Evolutionary conservation across 2,329 filamentous ascomycete genomes (phyloP), one percentile per base, ranked within the genome.

Genomic region (Eutypella sp.): DNA sequence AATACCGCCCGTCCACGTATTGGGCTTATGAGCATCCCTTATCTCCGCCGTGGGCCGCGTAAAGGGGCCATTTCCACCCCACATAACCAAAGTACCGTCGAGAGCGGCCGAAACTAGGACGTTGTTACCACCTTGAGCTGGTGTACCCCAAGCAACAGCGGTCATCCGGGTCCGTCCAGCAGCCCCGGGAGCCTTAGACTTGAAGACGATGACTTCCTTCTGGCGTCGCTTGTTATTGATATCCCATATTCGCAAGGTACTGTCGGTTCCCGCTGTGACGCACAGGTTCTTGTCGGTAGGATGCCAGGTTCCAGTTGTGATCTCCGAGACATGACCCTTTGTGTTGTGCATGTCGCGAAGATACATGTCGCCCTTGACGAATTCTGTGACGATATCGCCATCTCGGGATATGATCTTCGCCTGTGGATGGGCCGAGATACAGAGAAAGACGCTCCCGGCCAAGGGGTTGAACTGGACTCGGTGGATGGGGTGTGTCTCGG

Each of bases 351-450:
- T 95, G 65, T 99, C 93, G 45, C 92, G 81, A 54, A 99, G 71
- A 60, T 99, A 99, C 91, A 97, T 97, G 64, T 99, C 93, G 39
- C 93, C 93, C 69, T 99, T 99, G 56, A 90, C 85, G 54, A 96
- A 97, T 61, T 96, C 90, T 1, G 85, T 85, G 41, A 95, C 58
- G 7, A 87, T 76, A 38, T 95, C 89, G 33, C 93, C 93, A 69
- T 99, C 92, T 59, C 93, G 83, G 57, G 82, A 88, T 64, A 97
- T 76, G 20, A 99, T 83, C 65, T 90, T 91, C 11, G 92, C 89
- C 65, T 97, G 92, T 2, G 92, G 85, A 34, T 92, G 88, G 6
- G 92, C 90, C 7, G 90, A 87, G 38, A 97, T 76, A 56, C 93
- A 95, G 27, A 99, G 79, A 49, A 99, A 83, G 49, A 87, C 82